These are phyloP conservation scores for Knufia fluminis DNA, from an alignment of 2,329 filamentous ascomycete genomes.

Conservation along the genomic window DNA sequence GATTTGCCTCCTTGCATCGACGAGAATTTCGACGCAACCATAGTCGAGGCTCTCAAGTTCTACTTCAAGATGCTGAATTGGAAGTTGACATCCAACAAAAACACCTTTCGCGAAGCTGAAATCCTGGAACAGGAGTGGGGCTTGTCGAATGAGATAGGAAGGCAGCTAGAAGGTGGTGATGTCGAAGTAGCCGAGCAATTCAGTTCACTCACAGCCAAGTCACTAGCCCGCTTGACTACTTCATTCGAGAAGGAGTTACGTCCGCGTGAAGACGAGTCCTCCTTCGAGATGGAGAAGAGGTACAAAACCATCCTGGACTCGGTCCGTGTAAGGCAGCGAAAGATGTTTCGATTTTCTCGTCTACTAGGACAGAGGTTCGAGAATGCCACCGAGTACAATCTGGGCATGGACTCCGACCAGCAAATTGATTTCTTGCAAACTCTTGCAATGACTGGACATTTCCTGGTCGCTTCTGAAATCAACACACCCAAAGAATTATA, in stretches of 20 bases:
- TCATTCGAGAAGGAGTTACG: conserved; percentile 91
- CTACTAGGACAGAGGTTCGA: conserved; percentile 90
- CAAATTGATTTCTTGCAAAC: conserved; percentile 72
- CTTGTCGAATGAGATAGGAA: conserved; percentile 87
- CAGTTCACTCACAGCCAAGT: conserved; percentile 81
- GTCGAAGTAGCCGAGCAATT: conserved; percentile 98
- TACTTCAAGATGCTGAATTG: conserved; percentile 99
- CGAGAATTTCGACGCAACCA: conserved; percentile 86
- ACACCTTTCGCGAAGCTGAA: conserved; percentile 98
- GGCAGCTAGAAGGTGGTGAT: conserved; percentile 84
- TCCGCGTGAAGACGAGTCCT: conserved; percentile 71
- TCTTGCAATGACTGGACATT: conserved; percentile 73
- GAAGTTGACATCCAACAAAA: conserved; percentile 95
- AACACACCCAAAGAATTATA: conserved; percentile 68
- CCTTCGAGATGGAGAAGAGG: conserved; percentile 85
- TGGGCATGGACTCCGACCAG: conserved; percentile 60
- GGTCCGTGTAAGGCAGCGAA: conserved; percentile 88
- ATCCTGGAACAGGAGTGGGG: conserved; percentile 97
- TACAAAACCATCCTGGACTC: conserved; percentile 95
- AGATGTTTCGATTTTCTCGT: conserved; percentile 89
- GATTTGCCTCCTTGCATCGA: conserved; percentile 93
- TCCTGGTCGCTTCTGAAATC: conserved; percentile 61
- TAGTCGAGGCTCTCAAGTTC: conserved; percentile 87
- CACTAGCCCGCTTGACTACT: conserved; percentile 73
- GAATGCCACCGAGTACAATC: conserved; percentile 90